Base-by-base conservation (phyloP, 331 rosid genomes). In the Pyrus hybrid region DNA sequence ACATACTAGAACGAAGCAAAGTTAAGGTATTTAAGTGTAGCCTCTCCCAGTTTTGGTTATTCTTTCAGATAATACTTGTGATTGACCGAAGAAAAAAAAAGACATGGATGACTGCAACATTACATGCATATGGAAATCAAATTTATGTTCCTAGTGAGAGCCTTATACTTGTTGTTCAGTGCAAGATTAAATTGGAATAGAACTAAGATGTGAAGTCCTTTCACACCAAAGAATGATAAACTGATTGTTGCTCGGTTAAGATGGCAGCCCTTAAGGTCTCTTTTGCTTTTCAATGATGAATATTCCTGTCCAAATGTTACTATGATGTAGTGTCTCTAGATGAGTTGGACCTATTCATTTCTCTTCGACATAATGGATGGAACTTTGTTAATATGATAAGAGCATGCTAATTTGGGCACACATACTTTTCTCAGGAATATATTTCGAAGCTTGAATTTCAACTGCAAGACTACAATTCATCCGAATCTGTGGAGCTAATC, bases 361-460 rank as follows among this genome's bases (percentile, higher is more conserved):
- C 47, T 65, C 26, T 65, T 33, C 35, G 3, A 63, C 29, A 4
- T 25, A 26, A 30, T 74, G 7, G 20, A 45, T 7, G 45, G 60
- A 29, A 54, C 64, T 22, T 79, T 66, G 18, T 61, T 22, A 12
- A 17, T 30, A 69, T 60, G 56, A 32, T 56, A 5, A 26, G 32
- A 13, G 13, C 10, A 18, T 23, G 22, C 26, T 73, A 37, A 47
- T 68, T 32, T 56, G 20, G 21, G 41, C 45, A 51, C 68, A 5
- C 23, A 47, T 70, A 73, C 74, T 73, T 76, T 32, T 41, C 75
- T 73, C 87, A 92, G 96, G 85, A 79, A 63, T 84, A 84, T 51
- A 82, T 89, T 82, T 80, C 78, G 32, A 67, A 79, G 72, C 91
- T 87, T 47, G 87, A 83, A 74, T 68, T 60, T 80, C 72, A 77